Conservation (phyloP, 2,329 filamentous ascomycete species). For the Lasiodiplodia sp. region DNA sequence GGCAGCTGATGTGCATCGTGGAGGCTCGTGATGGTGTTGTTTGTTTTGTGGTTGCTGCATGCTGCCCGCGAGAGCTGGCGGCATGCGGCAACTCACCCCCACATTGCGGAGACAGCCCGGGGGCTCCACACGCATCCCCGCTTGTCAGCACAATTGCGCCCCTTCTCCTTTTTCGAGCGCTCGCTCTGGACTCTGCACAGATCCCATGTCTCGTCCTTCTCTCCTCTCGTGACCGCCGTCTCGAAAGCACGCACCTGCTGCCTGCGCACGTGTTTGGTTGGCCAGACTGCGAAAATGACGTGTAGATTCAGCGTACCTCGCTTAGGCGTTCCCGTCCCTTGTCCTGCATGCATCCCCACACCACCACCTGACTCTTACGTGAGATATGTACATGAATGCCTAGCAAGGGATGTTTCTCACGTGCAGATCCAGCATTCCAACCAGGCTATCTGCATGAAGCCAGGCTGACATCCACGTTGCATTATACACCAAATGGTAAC, state of each 20-base stretch:
- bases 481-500: neutral
- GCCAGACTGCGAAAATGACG: neutral
- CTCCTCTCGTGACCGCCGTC: neutral
- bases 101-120: neutral
- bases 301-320: neutral
- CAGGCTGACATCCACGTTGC: neutral
- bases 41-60: neutral
- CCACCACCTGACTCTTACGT: neutral
- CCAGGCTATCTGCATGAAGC: neutral
- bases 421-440: neutral
- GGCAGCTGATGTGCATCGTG: slow-evolving; percentile 7
- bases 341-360: neutral
- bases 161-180: neutral
- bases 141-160: neutral
- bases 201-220: neutral
- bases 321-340: neutral
- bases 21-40: slow-evolving; percentile 21
- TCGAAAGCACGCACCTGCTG: neutral
- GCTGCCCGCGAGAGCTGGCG: neutral
- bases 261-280: neutral
- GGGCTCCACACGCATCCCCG: neutral
- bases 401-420: neutral
- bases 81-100: slow-evolving; percentile 2
- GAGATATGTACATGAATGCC: neutral
- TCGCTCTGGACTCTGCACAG: neutral